Evolutionary conservation across 2,329 filamentous ascomycete species (phyloP).

Genomic region (Lasiodiplodia citricola): DNA sequence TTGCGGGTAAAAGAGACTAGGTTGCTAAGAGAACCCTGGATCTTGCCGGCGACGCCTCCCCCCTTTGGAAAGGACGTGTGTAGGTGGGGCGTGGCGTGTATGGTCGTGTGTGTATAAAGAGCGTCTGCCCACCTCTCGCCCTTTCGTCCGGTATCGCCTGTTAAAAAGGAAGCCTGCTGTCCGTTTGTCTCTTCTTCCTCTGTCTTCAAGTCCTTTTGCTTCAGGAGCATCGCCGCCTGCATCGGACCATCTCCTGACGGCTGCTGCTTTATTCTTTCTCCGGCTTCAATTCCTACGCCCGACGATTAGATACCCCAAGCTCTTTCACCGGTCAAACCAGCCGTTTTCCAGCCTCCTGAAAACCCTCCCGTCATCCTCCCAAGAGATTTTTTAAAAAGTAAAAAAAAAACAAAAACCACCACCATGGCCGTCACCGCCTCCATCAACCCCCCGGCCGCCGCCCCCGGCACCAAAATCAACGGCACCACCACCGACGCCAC

Average conservation of each 20-base stretch:
- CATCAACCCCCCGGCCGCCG: constrained; percentile 9
- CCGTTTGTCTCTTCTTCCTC: too few relatives aligned
- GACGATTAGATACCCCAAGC: too few relatives aligned
- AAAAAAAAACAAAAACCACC: not conserved
- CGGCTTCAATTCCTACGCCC: too few relatives aligned
- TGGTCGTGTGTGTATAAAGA: not conserved
- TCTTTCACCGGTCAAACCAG: too few relatives aligned
- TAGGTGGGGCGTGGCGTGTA: not conserved
- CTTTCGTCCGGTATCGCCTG: not conserved
- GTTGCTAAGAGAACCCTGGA: not conserved
- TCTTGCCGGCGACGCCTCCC: not conserved
- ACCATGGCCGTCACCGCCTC: constrained; percentile 22
- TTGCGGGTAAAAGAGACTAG: not conserved
- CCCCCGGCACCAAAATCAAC: constrained; percentile 9
- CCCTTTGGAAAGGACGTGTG: too few relatives aligned
- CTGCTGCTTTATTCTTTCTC: too few relatives aligned
- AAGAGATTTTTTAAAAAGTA: not conserved
- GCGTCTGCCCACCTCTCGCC: not conserved
- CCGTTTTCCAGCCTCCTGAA: too few relatives aligned
- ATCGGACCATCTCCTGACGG: too few relatives aligned
- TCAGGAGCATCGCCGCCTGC: too few relatives aligned
- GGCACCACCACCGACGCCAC: constrained; percentile 4
- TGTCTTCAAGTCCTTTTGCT: too few relatives aligned
- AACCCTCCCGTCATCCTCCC: too few relatives aligned
- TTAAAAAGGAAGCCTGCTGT: not conserved